Conservation (phyloP, 495 filamentous ascomycete species). For the Aspergillus haitiensis region DNA sequence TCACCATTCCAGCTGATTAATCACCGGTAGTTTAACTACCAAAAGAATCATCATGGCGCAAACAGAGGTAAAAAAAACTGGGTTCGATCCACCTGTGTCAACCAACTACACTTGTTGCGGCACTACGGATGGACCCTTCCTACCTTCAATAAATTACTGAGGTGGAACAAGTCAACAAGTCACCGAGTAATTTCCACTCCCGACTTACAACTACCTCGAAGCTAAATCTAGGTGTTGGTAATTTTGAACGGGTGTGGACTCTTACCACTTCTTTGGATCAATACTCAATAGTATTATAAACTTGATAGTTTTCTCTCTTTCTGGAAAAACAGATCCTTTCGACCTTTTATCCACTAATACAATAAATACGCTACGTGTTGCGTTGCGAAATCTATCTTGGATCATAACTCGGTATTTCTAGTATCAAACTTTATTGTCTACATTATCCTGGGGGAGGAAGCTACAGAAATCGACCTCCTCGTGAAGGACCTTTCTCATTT, state of each 20-base stretch:
- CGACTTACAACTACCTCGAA: neutral
- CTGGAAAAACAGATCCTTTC: neutral
- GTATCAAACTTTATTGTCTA: conserved; percentile 19
- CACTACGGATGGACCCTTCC: conserved; percentile 4
- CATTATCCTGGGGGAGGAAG: conserved; percentile 9
- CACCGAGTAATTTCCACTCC: conserved; percentile 7
- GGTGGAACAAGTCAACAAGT: conserved; percentile 10
- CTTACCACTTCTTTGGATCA: neutral
- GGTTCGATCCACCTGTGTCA: conserved; percentile 12
- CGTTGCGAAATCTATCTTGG: conserved; percentile 3
- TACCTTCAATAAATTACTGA: conserved; percentile 2
- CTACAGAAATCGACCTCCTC: conserved; percentile 3
- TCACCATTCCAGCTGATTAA: conserved; percentile 8
- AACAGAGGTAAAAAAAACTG: conserved; percentile 9
- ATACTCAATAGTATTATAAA: conserved; percentile 1
- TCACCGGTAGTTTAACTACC: neutral
- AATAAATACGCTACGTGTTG: neutral
- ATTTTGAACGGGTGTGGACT: neutral
- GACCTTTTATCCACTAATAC: neutral
- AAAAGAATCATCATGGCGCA: conserved; percentile 1
- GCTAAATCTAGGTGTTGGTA: neutral
- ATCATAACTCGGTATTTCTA: neutral
- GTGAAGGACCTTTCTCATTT: conserved; percentile 3
- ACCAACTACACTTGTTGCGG: conserved; percentile 8
- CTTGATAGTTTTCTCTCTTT: neutral